Conservation (phyloP, 1,139 yeast genomes). For the Nakaseomyces uthaithaninus region DNA sequence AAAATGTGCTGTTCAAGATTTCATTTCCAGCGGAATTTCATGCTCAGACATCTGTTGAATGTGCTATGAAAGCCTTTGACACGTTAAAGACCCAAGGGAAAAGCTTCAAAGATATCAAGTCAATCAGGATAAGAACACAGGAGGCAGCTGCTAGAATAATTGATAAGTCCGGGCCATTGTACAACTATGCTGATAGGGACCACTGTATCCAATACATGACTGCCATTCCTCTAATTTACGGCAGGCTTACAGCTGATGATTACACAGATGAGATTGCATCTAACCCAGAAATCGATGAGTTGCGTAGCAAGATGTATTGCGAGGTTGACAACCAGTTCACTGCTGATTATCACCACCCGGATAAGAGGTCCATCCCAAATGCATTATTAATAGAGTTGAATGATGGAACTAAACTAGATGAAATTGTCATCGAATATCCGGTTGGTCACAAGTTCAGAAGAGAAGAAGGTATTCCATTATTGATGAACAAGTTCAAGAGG, state of each 20-base stretch:
- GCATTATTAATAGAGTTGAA: conserved; percentile 43
- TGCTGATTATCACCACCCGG: conserved; percentile 47
- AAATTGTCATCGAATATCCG: conserved; percentile 48
- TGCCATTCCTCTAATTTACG: conserved; percentile 47
- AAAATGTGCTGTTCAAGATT: conserved; percentile 50
- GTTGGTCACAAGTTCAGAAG: conserved; percentile 51
- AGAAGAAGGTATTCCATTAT: conserved; percentile 50
- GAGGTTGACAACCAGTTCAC: conserved; percentile 43
- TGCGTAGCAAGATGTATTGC: conserved; percentile 48
- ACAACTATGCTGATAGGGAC: conserved; percentile 56
- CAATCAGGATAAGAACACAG: conserved; percentile 46
- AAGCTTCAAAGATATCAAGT: conserved; percentile 42
- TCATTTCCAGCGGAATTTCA: conserved; percentile 62
- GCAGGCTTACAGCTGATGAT: conserved; percentile 50
- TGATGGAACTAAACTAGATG: conserved; percentile 47
- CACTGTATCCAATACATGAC: conserved; percentile 58
- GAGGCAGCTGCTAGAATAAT: conserved; percentile 54
- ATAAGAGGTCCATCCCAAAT: conserved; percentile 49
- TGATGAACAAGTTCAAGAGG: conserved; percentile 42
- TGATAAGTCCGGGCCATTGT: conserved; percentile 49
- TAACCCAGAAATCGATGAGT: conserved; percentile 44
- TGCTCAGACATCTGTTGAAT: conserved; percentile 59
- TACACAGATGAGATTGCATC: conserved; percentile 45
- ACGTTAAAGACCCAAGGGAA: conserved; percentile 37
- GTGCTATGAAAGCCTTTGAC: conserved; percentile 41